A percentile compares a stretch with the other conserved stretches of the same genome.
phyloP scores from a whole-genome alignment of 352 stramenopile species.

The Phytophthora lateralis region DNA sequence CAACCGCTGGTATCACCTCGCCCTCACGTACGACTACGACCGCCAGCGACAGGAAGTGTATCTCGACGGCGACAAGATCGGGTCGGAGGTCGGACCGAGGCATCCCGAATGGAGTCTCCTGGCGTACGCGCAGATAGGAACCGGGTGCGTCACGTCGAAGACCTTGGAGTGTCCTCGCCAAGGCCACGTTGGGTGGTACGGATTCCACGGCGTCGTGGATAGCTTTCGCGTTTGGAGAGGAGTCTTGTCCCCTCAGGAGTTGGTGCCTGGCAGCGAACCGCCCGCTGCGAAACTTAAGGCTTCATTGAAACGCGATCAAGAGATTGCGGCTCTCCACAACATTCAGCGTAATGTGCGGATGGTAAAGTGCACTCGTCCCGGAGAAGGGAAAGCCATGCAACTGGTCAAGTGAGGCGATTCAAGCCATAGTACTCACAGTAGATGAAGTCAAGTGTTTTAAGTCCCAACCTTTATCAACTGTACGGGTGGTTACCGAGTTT shows the following conservation, averaged over 20 bases:
- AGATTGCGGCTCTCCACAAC: not conserved
- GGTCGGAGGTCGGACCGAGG: not conserved
- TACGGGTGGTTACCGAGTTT: too few relatives aligned
- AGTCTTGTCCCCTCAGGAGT: slow-evolving; percentile 3
- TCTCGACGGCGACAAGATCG: slow-evolving; percentile 24
- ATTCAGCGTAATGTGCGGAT: slow-evolving; percentile 10
- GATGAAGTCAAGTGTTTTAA: too few relatives aligned
- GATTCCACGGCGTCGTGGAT: slow-evolving; percentile 40
- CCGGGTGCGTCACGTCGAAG: slow-evolving; percentile 23
- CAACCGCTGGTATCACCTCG: slow-evolving; percentile 44
- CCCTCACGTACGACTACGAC: slow-evolving; percentile 26
- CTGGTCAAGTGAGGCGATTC: not conserved
- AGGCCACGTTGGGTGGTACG: slow-evolving; percentile 29
- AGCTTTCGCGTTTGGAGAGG: slow-evolving; percentile 35
- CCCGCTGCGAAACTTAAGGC: not conserved
- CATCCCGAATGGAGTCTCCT: slow-evolving; percentile 19
- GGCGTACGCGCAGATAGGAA: slow-evolving; percentile 28
- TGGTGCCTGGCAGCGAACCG: slow-evolving; percentile 5
- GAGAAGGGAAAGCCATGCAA: slow-evolving; percentile 9
- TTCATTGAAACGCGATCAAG: slow-evolving; percentile 3
- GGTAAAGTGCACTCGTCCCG: slow-evolving; percentile 20
- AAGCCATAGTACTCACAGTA: too few relatives aligned
- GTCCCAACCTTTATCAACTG: too few relatives aligned
- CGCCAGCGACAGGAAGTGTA: slow-evolving; percentile 31
- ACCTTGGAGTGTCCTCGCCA: slow-evolving; percentile 3